A percentile compares a stretch with the other conserved stretches of the same genome.
Conservation (phyloP, 2,329 filamentous ascomycete species). For the Scytalidium sp. region DNA sequence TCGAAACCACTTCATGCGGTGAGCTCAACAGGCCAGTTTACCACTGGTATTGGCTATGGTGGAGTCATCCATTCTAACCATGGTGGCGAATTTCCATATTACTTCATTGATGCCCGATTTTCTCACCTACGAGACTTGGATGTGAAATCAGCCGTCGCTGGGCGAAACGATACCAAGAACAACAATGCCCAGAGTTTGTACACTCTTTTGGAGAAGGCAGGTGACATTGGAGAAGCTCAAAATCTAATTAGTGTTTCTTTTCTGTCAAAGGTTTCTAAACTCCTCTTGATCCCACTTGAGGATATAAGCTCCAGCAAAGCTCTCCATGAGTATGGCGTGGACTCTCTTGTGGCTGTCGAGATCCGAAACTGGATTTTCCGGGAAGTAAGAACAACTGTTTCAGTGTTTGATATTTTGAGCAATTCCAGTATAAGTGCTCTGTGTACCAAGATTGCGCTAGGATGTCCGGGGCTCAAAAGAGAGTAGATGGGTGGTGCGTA, state of each 20-base stretch:
- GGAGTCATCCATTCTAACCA: constrained; percentile 50
- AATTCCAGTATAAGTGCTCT: constrained; percentile 8
- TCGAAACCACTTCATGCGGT: constrained; percentile 35
- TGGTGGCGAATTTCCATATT: constrained; percentile 51
- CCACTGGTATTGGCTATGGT: constrained; percentile 53
- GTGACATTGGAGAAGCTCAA: neutral
- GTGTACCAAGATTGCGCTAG: neutral
- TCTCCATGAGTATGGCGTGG: constrained; percentile 42
- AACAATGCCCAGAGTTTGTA: neutral
- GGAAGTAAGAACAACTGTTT: constrained; percentile 39
- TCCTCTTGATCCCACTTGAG: constrained; percentile 12
- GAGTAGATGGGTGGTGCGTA: too few species aligned
- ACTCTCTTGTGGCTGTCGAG: constrained; percentile 51
- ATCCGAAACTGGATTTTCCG: constrained; percentile 47
- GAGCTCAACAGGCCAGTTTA: constrained; percentile 35
- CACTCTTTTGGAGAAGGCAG: neutral
- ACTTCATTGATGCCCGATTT: constrained; percentile 48
- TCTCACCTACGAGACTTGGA: constrained; percentile 47
- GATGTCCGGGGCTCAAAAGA: neutral
- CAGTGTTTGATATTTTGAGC: constrained; percentile 46
- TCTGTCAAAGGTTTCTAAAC: neutral
- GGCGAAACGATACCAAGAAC: neutral
- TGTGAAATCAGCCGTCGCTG: neutral
- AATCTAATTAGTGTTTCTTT: neutral
- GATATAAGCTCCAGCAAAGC: constrained; percentile 24